phyloP scores from a whole-genome alignment of 2,329 filamentous ascomycete genomes.

The Arachnomyces sp. region DNA sequence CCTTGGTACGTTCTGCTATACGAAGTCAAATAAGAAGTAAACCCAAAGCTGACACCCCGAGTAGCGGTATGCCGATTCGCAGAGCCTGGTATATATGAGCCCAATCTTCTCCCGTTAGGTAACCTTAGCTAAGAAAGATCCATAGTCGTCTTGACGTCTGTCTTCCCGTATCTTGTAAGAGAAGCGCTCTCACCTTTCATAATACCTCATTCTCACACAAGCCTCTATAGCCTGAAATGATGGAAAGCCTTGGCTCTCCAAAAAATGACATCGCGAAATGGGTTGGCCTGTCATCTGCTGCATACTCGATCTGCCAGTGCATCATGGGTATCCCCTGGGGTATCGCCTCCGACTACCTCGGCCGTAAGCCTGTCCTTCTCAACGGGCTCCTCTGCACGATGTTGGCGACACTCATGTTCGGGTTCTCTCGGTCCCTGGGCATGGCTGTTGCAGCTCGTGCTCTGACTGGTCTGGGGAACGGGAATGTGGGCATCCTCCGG shows the following conservation, averaged over 20 bases:
- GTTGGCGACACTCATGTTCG: conserved; percentile 71
- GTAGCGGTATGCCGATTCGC: conserved; percentile 69
- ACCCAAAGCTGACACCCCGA: conserved; percentile 6
- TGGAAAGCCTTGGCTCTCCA: conserved; percentile 60
- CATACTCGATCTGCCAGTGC: conserved; percentile 65
- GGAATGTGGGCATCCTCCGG: conserved; percentile 87
- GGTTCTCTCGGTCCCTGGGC: conserved; percentile 66
- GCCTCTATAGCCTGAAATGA: conserved; percentile 62
- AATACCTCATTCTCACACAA: conserved; percentile 6
- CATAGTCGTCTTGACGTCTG: conserved; percentile 54
- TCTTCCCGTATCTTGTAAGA: conserved; percentile 52
- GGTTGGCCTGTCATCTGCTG: conserved; percentile 65
- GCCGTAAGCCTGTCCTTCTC: conserved; percentile 75
- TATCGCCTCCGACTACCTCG: conserved; percentile 65
- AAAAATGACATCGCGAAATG: conserved; percentile 67
- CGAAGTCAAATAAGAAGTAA: conserved; percentile 19
- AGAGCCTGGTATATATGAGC: conserved; percentile 47
- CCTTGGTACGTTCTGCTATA: conserved; percentile 49
- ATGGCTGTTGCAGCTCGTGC: conserved; percentile 74
- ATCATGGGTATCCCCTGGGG: conserved; percentile 68
- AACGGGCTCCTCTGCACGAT: conserved; percentile 68
- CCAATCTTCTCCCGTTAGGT: too few species aligned
- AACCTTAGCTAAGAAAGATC: conserved; percentile 5
- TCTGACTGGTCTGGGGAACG: conserved; percentile 75
- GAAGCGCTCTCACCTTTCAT: conserved; percentile 4